Evolutionary conservation across 495 filamentous ascomycete genomes (phyloP), one percentile per base, ranked within the genome.

Genomic region (Aspergillus egyptiacus): DNA sequence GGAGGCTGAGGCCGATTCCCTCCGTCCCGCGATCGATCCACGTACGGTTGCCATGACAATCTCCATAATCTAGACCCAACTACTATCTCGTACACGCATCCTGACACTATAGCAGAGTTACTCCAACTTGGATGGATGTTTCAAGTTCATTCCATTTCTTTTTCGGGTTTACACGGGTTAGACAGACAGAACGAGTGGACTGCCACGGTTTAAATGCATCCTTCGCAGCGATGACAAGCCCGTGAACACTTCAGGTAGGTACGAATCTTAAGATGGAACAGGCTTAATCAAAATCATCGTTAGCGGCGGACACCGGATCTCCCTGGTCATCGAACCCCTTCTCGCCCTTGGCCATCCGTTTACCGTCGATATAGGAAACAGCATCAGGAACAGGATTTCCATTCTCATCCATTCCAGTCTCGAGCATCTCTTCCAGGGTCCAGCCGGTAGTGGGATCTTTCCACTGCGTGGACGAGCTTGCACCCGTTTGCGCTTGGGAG

Each of bases 381-480:
- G 59, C 51, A 19, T 74, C 67, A 17, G 67, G 60, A 13, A 66
- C 63, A 0, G 66, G 62, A 20, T 71, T 64, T 7, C 69, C 71
- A 17, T 59, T 9, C 9, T 55, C 39, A 28, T 73, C 54, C 7
- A 60, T 11, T 14, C 51, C 55, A 15, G 61, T 48, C 56, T 60
- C 57, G 6, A 72, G 43, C 34, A 58, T 28, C 45, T 69, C 60
- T 40, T 65, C 63, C 1, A 63, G 53, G 18, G 47, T 55, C 63
- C 60, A 61, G 23, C 47, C 51, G 1, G 35, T 23, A 18, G 46
- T 55, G 20, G 46, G 27, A 13, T 50, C 40, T 22, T 50, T 40
- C n/a, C n/a, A n/a, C n/a, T n/a, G n/a, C 34, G 25, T 46, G 4
- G 14, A 13, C 10, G 35, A 22, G 30, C 43, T 19, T 18, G 23